Percentiles rank a stretch among this genome's conserved stretches.
Conservation (phyloP, 768 basidiomycete species). For the Hypholoma fasciculare region DNA sequence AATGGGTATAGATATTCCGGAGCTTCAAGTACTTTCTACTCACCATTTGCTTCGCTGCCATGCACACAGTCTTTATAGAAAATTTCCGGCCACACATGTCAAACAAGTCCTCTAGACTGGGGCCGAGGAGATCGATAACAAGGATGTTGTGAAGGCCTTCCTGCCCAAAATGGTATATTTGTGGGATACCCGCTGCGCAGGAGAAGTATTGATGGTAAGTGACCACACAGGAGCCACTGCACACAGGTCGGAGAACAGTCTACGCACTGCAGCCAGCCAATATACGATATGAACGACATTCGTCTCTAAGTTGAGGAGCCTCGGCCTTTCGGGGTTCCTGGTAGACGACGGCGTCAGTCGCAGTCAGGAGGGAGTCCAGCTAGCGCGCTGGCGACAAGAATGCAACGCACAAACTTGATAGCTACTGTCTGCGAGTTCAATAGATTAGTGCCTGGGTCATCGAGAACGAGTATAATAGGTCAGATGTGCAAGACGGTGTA, state of each 20-base stretch:
- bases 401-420: slow-evolving; percentile 94
- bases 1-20: neutral
- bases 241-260: slow-evolving; percentile 9
- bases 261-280: slow-evolving; percentile 85
- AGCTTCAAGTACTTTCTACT: slow-evolving; percentile 18
- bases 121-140: slow-evolving; percentile 96
- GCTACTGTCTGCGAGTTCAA: slow-evolving; percentile 98
- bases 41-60: slow-evolving; percentile 98
- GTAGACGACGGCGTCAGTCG: slow-evolving; percentile 10
- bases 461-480: neutral
- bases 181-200: slow-evolving; percentile 87
- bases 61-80: slow-evolving; percentile 96
- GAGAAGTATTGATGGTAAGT: slow-evolving; percentile 7
- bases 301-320: slow-evolving; percentile 96
- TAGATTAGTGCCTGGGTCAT: slow-evolving; percentile 81
- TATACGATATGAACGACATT: slow-evolving; percentile 96
- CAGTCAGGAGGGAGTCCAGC: slow-evolving; percentile 2
- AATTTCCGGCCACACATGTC: slow-evolving; percentile 99
- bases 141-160: slow-evolving; percentile 98
- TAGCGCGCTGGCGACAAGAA: slow-evolving; percentile 1
- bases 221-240: slow-evolving; percentile 5
- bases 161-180: slow-evolving; percentile 99
- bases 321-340: slow-evolving; percentile 93
- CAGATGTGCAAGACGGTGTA: neutral
- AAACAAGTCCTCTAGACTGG: slow-evolving; percentile 95